phyloP scores from a whole-genome alignment of 2,329 filamentous ascomycete species.

The Torrubiellomyces zombiae region DNA sequence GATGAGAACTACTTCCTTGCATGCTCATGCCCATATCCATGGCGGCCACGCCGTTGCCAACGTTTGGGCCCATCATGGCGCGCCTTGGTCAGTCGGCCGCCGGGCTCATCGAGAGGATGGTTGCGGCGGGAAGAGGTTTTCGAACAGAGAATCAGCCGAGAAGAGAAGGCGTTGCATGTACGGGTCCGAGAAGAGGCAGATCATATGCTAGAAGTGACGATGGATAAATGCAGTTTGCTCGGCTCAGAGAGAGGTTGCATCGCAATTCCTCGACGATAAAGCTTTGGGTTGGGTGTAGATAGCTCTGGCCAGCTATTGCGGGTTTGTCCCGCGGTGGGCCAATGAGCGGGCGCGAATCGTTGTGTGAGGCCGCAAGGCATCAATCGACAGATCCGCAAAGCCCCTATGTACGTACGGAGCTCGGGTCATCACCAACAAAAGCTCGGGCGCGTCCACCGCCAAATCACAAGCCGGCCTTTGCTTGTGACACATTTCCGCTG shows the following conservation, averaged over 20 bases:
- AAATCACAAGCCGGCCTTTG: no score
- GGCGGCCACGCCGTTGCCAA: constrained; percentile 27
- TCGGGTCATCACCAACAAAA: background rate
- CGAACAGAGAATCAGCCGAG: no score
- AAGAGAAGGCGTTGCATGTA: no score
- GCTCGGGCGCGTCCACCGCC: background rate
- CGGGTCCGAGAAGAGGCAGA: no score
- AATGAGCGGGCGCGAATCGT: constrained; percentile 11
- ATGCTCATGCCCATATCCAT: constrained; percentile 28
- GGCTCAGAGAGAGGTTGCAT: no score
- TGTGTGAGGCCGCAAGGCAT: constrained; percentile 21
- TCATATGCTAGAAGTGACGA: no score
- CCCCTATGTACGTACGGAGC: constrained; percentile 3
- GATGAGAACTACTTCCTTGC: constrained; percentile 28
- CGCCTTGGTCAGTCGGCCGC: constrained; percentile 17
- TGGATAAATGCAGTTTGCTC: no score
- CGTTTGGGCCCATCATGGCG: constrained; percentile 25
- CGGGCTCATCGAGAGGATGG: constrained; percentile 19
- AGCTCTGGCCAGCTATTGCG: no score
- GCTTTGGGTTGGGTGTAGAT: no score
- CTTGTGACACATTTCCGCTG: no score
- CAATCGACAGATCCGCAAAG: constrained; percentile 12
- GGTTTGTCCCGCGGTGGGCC: constrained; percentile 7
- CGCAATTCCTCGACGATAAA: no score
- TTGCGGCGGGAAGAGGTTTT: constrained; percentile 4